Percentiles rank a stretch among this genome's conserved stretches.
phyloP scores from a whole-genome alignment of 257 asterid species.

The Solanum gandarillasii region DNA sequence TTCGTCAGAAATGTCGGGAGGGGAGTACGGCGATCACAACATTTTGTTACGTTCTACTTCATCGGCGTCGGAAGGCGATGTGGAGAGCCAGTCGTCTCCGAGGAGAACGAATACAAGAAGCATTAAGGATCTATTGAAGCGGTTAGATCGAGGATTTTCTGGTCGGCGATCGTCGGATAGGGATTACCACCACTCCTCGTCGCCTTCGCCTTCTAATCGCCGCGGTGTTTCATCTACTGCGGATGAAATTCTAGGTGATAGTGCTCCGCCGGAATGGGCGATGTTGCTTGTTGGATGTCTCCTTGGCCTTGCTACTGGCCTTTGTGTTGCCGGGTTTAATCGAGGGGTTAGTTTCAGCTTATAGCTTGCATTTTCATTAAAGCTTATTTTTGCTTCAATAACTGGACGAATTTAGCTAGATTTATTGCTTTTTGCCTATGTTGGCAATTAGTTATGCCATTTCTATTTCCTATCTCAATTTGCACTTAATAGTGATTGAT shows the following conservation, averaged over 20 bases:
- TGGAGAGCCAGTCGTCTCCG: constrained; percentile 45
- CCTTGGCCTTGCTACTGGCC: constrained; percentile 92
- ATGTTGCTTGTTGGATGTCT: constrained; percentile 84
- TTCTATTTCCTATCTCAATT: not conserved
- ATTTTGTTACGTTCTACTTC: constrained; percentile 44
- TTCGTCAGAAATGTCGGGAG: constrained; percentile 18
- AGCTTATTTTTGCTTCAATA: not conserved
- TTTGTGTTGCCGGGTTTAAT: constrained; percentile 83
- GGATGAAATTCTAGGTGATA: constrained; percentile 58
- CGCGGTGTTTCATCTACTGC: constrained; percentile 6
- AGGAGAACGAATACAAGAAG: constrained; percentile 18
- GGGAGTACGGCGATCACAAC: constrained; percentile 43
- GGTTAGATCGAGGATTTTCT: constrained; percentile 31
- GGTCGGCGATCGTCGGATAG: constrained; percentile 14
- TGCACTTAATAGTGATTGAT: not conserved
- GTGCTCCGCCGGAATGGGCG: constrained; percentile 99
- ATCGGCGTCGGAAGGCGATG: constrained; percentile 51
- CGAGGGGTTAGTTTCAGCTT: constrained; percentile 68
- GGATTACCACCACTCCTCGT: constrained; percentile 6
- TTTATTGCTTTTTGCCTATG: not conserved
- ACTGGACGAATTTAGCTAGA: not conserved
- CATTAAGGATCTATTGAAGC: constrained; percentile 29
- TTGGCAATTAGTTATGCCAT: not conserved
- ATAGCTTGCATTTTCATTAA: not conserved
- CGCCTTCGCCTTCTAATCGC: constrained; percentile 32